Evolutionary conservation across 2,329 filamentous ascomycete species (phyloP).

Genomic region (Immersiporthe knoxdaviesiana): DNA sequence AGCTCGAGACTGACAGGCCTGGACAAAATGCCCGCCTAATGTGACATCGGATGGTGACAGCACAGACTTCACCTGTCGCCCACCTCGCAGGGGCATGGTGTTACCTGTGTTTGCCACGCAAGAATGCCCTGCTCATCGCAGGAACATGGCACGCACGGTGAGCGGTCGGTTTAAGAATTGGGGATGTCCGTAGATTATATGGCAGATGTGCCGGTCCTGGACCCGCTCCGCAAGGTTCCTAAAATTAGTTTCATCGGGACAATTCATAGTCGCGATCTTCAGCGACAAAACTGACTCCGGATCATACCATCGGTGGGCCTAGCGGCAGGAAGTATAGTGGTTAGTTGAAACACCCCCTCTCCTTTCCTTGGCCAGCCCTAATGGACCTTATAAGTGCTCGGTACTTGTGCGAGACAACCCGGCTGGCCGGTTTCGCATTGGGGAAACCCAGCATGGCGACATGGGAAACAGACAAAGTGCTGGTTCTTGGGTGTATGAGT

Average conservation of each 20-base stretch:
- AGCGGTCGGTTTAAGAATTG: conserved; percentile 10
- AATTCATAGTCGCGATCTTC: neutral
- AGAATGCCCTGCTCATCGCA: neutral
- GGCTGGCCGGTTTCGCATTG: neutral
- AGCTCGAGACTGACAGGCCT: neutral
- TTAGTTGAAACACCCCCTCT: too few species aligned
- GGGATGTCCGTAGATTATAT: conserved; percentile 27
- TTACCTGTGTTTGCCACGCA: neutral
- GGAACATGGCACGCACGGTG: too few species aligned
- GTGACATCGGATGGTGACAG: conserved; percentile 2
- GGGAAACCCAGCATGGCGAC: neutral
- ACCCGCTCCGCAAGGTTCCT: neutral
- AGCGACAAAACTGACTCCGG: neutral
- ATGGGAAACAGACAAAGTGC: neutral
- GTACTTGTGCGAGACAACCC: neutral
- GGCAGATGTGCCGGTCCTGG: neutral
- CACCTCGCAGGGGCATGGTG: neutral
- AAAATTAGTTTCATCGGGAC: neutral
- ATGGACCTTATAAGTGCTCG: neutral
- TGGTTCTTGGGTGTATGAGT: neutral
- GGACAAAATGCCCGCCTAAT: neutral
- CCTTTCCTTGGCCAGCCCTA: neutral
- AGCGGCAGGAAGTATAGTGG: neutral
- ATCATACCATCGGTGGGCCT: neutral
- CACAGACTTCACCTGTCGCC: neutral